Evolutionary conservation across 805 yeast species (phyloP).

Genomic region (Sugiyamaella mastotermitis): DNA sequence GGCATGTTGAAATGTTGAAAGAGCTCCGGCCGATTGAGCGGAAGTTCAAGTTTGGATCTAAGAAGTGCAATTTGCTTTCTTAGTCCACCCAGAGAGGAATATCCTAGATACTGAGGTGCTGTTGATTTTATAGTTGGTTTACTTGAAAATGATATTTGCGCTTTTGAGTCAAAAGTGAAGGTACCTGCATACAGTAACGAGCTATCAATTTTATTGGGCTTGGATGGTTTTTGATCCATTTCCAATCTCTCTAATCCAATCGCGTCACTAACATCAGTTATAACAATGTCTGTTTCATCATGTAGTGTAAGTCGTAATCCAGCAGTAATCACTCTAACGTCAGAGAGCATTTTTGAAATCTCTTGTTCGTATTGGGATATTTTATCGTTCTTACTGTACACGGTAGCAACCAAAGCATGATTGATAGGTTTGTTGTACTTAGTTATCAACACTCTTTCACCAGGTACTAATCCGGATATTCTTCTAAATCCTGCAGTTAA

Average conservation of each 20-base stretch:
- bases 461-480: conserved; percentile 39
- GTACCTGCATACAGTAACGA: background rate
- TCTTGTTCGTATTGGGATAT: conserved; percentile 8
- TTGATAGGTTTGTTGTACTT: conserved; percentile 41
- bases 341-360: conserved; percentile 34
- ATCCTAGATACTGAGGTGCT: conserved; percentile 28
- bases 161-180: conserved; percentile 7
- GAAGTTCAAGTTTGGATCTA: conserved; percentile 66
- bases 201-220: conserved; percentile 3
- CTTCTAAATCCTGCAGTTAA: conserved; percentile 31
- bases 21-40: conserved; percentile 68
- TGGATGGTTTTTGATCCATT: conserved; percentile 17
- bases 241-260: conserved; percentile 37
- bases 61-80: conserved; percentile 53
- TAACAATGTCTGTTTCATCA: conserved; percentile 44
- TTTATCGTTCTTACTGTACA: conserved; percentile 8
- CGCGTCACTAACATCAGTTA: conserved; percentile 42
- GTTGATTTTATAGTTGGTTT: conserved; percentile 11
- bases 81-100: conserved; percentile 72
- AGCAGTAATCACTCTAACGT: conserved; percentile 26
- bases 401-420: conserved; percentile 14
- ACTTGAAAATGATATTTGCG: conserved; percentile 9
- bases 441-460: conserved; percentile 45
- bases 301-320: conserved; percentile 36
- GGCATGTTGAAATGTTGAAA: conserved; percentile 81